phyloP scores from a whole-genome alignment of 2,329 filamentous ascomycete species.

The Thielaviopsis ethacetica region DNA sequence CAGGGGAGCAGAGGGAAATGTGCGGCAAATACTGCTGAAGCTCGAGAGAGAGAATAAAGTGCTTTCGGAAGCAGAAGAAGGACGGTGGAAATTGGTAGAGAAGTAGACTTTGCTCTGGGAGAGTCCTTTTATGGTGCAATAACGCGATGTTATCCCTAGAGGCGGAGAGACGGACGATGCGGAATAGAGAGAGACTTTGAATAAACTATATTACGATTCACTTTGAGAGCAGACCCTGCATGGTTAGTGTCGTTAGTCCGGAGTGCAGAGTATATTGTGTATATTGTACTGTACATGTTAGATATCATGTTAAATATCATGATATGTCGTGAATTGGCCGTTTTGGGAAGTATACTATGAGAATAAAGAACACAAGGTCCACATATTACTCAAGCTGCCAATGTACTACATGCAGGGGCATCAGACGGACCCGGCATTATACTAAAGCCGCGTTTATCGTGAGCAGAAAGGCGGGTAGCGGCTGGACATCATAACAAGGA shows the following conservation, averaged over 20 bases:
- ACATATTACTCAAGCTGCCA: too few species aligned
- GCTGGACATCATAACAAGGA: too few species aligned
- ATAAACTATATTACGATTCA: neutral
- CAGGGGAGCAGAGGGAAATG: slow-evolving; percentile 55
- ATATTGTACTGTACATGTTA: too few species aligned
- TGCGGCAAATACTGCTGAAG: slow-evolving; percentile 67
- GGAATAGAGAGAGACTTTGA: neutral
- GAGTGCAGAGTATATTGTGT: too few species aligned
- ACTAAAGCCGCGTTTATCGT: too few species aligned
- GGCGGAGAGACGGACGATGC: neutral
- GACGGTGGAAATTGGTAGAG: neutral
- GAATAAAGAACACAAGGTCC: too few species aligned
- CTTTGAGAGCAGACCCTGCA: neutral
- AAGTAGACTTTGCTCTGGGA: slow-evolving; percentile 13
- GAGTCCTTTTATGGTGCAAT: neutral
- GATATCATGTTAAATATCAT: too few species aligned
- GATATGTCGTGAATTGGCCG: too few species aligned
- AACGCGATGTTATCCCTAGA: neutral
- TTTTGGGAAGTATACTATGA: too few species aligned
- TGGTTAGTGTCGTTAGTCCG: neutral
- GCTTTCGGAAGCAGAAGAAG: slow-evolving; percentile 15
- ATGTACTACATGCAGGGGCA: too few species aligned
- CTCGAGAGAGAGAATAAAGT: slow-evolving; percentile 59
- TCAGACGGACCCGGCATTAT: too few species aligned
- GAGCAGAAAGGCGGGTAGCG: too few species aligned